These are phyloP conservation scores for Pleurozium schreberi DNA, from an alignment of 225 moss, liverwort and hornwort species.

Conservation along the genomic window DNA sequence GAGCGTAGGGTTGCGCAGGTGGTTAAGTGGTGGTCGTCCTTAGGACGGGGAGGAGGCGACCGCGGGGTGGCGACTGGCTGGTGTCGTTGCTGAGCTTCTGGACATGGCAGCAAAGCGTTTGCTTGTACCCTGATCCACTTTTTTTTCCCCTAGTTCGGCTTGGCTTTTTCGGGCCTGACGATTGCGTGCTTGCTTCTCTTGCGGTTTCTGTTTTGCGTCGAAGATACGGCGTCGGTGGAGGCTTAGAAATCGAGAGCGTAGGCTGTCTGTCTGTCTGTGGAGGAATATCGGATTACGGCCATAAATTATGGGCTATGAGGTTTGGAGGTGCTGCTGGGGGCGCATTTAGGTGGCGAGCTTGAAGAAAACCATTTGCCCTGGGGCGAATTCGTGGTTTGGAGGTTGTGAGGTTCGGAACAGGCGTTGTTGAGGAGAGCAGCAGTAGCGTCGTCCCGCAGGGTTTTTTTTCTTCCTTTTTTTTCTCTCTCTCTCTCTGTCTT, in stretches of 20 bases:
- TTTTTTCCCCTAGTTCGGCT: not conserved
- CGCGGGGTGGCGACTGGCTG: not conserved
- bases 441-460: not conserved
- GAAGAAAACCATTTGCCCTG: not conserved
- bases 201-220: not conserved
- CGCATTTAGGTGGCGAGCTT: not conserved
- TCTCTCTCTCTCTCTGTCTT: not conserved
- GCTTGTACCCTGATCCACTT: constrained; percentile 41
- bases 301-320: not conserved
- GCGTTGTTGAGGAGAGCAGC: not conserved
- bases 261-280: not conserved
- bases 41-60: not conserved
- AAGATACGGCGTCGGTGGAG: not conserved
- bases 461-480: not conserved
- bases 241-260: not conserved
- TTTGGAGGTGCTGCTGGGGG: not conserved
- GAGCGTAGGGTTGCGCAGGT: not conserved
- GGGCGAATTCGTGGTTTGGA: not conserved
- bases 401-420: not conserved
- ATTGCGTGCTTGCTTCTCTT: not conserved
- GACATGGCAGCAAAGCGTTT: constrained; percentile 27
- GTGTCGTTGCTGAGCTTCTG: constrained; percentile 18
- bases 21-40: not conserved
- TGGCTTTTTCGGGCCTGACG: not conserved
- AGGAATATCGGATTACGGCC: not conserved